Evolutionary conservation across 177 flowering plant genomes (phyloP).

Genomic region (Vitis hybrid): DNA sequence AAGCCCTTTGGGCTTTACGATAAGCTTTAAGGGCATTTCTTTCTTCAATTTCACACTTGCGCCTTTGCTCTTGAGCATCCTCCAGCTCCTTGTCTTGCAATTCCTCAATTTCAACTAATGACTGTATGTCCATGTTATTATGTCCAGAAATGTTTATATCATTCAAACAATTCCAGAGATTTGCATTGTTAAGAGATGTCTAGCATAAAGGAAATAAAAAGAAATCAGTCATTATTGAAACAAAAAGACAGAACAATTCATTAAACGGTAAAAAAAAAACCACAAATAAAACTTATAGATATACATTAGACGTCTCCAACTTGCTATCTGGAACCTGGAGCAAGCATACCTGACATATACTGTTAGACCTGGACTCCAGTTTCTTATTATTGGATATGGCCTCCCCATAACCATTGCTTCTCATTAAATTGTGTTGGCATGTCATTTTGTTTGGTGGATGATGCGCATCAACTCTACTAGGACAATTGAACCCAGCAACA

Average conservation of each 20-base stretch:
- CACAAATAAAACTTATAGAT: neutral
- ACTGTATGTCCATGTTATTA: slow-evolving; percentile 32
- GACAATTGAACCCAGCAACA: slow-evolving; percentile 17
- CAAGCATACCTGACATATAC: slow-evolving; percentile 12
- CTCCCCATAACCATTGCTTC: slow-evolving; percentile 14
- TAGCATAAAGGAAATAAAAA: slow-evolving; percentile 18
- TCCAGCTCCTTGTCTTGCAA: slow-evolving; percentile 74
- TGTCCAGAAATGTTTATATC: slow-evolving; percentile 23
- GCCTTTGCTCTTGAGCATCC: slow-evolving; percentile 78
- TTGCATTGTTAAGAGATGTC: slow-evolving; percentile 30
- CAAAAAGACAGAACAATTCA: neutral
- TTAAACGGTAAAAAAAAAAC: neutral
- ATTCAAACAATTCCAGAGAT: slow-evolving; percentile 27
- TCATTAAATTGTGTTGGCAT: slow-evolving; percentile 10
- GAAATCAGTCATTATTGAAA: slow-evolving; percentile 1
- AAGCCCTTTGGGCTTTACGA: slow-evolving; percentile 74
- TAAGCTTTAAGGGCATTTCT: slow-evolving; percentile 77
- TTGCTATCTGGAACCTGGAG: slow-evolving; percentile 13
- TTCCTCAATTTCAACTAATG: slow-evolving; percentile 64
- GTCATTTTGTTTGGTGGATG: slow-evolving; percentile 21
- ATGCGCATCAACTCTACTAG: slow-evolving; percentile 10
- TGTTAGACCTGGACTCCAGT: slow-evolving; percentile 13
- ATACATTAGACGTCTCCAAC: slow-evolving; percentile 22
- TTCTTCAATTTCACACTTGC: slow-evolving; percentile 81
- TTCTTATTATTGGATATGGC: slow-evolving; percentile 23